Evolutionary conservation across 345 rosid species (phyloP).

Genomic region (Eucalyptus cladocalyx): DNA sequence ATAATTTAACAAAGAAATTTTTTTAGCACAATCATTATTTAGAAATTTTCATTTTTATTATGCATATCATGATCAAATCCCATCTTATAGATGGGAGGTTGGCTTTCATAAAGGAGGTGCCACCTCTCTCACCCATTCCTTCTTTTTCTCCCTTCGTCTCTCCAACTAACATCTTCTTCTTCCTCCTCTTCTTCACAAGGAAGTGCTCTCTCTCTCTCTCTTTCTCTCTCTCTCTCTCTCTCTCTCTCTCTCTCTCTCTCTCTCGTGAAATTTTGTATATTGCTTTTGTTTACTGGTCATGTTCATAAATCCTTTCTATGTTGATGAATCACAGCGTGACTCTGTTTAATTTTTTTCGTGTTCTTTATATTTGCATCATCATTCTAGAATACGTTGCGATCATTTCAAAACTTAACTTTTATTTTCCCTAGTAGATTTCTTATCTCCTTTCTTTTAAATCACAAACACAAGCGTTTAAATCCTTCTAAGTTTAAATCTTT

Average conservation of each 20-base stretch:
- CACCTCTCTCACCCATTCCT: fast-evolving
- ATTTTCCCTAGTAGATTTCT: neutral
- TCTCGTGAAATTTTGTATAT: fast-evolving
- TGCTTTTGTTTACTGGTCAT: fast-evolving
- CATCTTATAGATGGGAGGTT: neutral
- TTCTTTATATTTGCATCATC: neutral
- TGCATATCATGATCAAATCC: neutral
- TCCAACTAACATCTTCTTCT: neutral
- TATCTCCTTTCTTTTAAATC: neutral
- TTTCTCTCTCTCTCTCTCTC: too few species aligned
- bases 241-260: too few species aligned
- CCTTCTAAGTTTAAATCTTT: neutral
- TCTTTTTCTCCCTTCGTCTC: fast-evolving
- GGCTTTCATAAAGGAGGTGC: neutral
- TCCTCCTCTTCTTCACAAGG: fast-evolving
- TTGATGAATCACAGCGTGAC: neutral
- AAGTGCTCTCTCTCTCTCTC: too few species aligned
- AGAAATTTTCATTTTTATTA: neutral
- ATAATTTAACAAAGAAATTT: fast-evolving
- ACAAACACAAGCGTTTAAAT: neutral
- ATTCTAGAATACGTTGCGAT: neutral
- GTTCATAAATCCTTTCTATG: neutral
- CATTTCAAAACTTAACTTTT: neutral
- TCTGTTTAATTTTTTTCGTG: neutral
- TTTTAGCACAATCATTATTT: fast-evolving